Base-by-base conservation (phyloP, 2,329 filamentous ascomycete species). In the Helminthosporium solani region DNA sequence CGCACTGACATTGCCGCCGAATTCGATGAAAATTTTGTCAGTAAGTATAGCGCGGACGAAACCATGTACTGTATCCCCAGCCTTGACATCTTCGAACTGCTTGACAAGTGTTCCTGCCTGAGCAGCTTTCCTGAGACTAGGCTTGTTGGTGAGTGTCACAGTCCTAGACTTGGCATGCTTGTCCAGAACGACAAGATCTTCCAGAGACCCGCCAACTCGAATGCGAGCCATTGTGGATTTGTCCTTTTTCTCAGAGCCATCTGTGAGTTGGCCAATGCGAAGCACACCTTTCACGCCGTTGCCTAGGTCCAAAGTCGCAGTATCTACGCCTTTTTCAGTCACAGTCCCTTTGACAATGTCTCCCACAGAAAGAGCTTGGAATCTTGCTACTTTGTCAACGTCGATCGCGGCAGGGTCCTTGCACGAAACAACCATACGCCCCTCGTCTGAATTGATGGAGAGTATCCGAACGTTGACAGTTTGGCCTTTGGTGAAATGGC, bases 391-490 rank as follows among this genome's bases (percentile, higher is more conserved):
- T 63, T 94, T 88, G 62, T 88, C 87, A 31, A 88, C 84, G 8
- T 87, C 87, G 60, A 94, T 89, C 0, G 83, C 82, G 20, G 85
- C 82, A 7, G 88, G 88, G 57, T 96, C 90, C 71, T 95, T 96
- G 78, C 94, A 99, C 16, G 92, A 95, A 3, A 99, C 88, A 30
- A 89, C 82, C 54, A 99, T 81, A 56, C 87, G 85, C 50, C 80
- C 78, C 31, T 81, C 76, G 46, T 86, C 83, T 1, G 84, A 75
- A 57, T 95, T 84, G 40, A 96, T 83, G 40, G 86, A 87, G 27
- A 96, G 71, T n/a, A 95, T 84, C 61, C 92, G 88, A 16, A 96
- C 88, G 61, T 84, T 95, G 55, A 99, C 86, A 1, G 95, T 92
- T 68, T 99, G 94, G 0, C 94, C 95, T 34, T 84, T 73, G 28